Percentiles rank a stretch among this genome's conserved stretches.
phyloP scores from a whole-genome alignment of 1,284 basidiomycete species.

The Ceratobasidium sp. region DNA sequence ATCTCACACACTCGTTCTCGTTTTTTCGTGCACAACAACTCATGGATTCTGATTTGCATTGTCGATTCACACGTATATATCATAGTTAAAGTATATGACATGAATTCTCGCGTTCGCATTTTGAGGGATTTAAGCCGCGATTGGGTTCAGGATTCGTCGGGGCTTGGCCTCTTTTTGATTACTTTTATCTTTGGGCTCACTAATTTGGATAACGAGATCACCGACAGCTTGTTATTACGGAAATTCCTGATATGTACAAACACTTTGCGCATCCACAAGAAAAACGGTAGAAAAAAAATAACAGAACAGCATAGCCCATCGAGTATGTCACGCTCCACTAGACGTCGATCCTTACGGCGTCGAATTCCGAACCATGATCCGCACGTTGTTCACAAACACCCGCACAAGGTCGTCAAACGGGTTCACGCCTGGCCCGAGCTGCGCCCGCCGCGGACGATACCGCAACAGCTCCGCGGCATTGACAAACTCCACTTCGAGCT shows the following conservation, averaged over 20 bases:
- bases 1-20: background rate
- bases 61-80: constrained; percentile 22
- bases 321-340: too few species aligned
- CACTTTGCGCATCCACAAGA: too few species aligned
- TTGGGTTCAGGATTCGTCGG: too few species aligned
- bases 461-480: constrained; percentile 59
- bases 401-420: constrained; percentile 59
- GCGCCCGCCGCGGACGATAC: constrained; percentile 51
- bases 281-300: too few species aligned
- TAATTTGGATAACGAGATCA: too few species aligned
- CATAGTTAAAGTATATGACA: constrained; percentile 26
- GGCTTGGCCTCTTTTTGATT: too few species aligned
- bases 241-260: too few species aligned
- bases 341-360: background rate
- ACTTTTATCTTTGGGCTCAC: too few species aligned
- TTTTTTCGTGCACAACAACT: background rate
- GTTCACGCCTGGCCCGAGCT: constrained; percentile 53
- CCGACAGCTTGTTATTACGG: too few species aligned
- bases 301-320: too few species aligned
- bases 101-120: background rate
- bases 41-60: constrained; percentile 15
- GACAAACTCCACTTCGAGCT: constrained; percentile 66
- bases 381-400: constrained; percentile 59
- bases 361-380: constrained; percentile 58
- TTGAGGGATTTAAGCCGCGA: too few species aligned